phyloP scores from a whole-genome alignment of 768 basidiomycete genomes.

The Crucibulum laeve region DNA sequence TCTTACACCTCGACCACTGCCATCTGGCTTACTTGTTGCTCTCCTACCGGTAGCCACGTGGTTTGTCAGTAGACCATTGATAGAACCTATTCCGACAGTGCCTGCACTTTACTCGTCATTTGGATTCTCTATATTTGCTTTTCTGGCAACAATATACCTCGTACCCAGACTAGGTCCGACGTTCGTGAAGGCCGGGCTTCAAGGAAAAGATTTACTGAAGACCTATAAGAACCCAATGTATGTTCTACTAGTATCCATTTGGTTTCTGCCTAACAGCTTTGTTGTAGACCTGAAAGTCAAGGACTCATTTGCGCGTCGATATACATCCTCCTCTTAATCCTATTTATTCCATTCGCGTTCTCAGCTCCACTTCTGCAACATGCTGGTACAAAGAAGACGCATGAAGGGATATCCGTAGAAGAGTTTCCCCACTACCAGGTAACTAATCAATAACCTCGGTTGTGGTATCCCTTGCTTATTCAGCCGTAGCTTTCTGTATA shows the following conservation, averaged over 20 bases:
- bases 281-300: conserved; percentile 87
- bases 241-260: conserved; percentile 16
- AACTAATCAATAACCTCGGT: conserved; percentile 13
- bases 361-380: conserved; percentile 60
- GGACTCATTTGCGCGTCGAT: conserved; percentile 88
- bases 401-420: conserved; percentile 60
- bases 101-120: conserved; percentile 74
- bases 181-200: conserved; percentile 78
- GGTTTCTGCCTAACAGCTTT: not conserved
- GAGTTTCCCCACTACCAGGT: conserved; percentile 82
- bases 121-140: conserved; percentile 82
- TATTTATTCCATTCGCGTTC: conserved; percentile 96
- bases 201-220: conserved; percentile 87
- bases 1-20: conserved; percentile 43
- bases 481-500: conserved; percentile 75
- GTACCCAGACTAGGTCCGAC: conserved; percentile 80
- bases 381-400: conserved; percentile 32
- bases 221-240: conserved; percentile 69
- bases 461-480: not conserved
- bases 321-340: conserved; percentile 81
- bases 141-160: conserved; percentile 69
- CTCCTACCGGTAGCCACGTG: conserved; percentile 67
- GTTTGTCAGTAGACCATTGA: conserved; percentile 69
- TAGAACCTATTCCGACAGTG: conserved; percentile 64
- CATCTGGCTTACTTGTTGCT: conserved; percentile 47